phyloP scores from a whole-genome alignment of 306 rosid species.

The Vigna angularis region DNA sequence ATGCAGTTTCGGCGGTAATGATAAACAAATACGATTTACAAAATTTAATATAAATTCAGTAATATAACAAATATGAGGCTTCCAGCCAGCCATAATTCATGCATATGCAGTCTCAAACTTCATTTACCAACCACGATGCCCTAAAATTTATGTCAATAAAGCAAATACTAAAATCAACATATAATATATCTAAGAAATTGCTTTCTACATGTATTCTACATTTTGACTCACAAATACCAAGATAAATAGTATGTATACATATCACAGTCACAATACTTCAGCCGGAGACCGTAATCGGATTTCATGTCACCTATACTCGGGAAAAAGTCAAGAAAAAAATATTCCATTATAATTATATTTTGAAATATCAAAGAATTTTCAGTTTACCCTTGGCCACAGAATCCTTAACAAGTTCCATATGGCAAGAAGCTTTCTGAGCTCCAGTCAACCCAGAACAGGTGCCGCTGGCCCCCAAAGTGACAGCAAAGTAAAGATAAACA shows the following conservation, averaged over 20 bases:
- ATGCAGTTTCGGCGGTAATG: no score
- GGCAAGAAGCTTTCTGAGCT: slow-evolving; percentile 68
- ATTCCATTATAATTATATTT: slow-evolving; percentile 7
- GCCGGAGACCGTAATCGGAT: slow-evolving; percentile 33
- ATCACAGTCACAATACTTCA: slow-evolving; percentile 37
- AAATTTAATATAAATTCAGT: background rate
- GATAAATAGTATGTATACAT: slow-evolving; percentile 32
- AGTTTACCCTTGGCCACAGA: slow-evolving; percentile 74
- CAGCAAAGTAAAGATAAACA: slow-evolving; percentile 86
- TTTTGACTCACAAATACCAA: slow-evolving; percentile 39
- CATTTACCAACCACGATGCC: slow-evolving; percentile 2
- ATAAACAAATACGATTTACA: no score
- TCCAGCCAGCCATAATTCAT: background rate
- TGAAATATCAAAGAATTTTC: slow-evolving; percentile 67
- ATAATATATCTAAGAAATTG: slow-evolving; percentile 35
- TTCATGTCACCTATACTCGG: slow-evolving; percentile 42
- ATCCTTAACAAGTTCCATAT: slow-evolving; percentile 71
- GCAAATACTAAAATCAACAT: slow-evolving; percentile 32
- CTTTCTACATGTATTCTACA: slow-evolving; percentile 44
- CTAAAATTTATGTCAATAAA: slow-evolving; percentile 15
- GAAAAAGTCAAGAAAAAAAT: background rate
- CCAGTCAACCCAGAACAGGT: slow-evolving; percentile 72
- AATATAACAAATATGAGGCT: background rate
- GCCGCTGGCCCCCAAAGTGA: slow-evolving; percentile 68
- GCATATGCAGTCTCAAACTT: slow-evolving; percentile 27